Evolutionary conservation across 2,329 filamentous ascomycete genomes (phyloP).

Genomic region (Sporothrix variecibatus): DNA sequence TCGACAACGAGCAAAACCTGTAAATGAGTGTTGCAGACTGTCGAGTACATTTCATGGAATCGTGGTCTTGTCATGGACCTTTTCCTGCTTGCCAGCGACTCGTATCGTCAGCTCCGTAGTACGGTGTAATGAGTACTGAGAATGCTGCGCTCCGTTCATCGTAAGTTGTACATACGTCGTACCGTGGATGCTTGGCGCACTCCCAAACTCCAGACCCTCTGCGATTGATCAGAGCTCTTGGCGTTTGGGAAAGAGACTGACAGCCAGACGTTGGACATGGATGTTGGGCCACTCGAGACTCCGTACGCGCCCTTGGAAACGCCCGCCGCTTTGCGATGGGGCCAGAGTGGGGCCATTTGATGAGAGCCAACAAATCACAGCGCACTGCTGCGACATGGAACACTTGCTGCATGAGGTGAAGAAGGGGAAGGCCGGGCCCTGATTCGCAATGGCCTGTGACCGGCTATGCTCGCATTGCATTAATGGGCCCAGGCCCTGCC

Average conservation of each 20-base stretch:
- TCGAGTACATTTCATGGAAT: not conserved
- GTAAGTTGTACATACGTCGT: not conserved
- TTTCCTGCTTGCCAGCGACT: not conserved
- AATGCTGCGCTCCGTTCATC: not conserved
- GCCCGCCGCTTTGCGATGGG: slow-evolving; percentile 37
- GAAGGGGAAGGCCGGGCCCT: slow-evolving; percentile 34
- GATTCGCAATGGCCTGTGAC: slow-evolving; percentile 41
- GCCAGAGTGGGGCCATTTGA: slow-evolving; percentile 33
- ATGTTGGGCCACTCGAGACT: slow-evolving; percentile 13
- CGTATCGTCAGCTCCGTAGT: not conserved
- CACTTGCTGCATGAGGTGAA: slow-evolving; percentile 44
- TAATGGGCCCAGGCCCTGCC: slow-evolving; percentile 16
- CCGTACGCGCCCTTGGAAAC: slow-evolving; percentile 49
- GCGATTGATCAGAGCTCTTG: slow-evolving; percentile 21
- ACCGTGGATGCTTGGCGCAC: not conserved
- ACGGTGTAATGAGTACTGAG: not conserved
- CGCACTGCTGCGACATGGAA: slow-evolving; percentile 40
- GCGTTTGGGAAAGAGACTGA: slow-evolving; percentile 18
- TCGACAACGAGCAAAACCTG: too few species aligned
- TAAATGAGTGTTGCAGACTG: not conserved
- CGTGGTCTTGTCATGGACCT: not conserved
- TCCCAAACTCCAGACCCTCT: slow-evolving; percentile 10
- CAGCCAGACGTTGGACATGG: slow-evolving; percentile 18
- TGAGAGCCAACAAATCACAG: slow-evolving; percentile 43
- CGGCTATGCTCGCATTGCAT: slow-evolving; percentile 34